These are phyloP conservation scores for Talaromyces sp. DNA, from an alignment of 2,329 filamentous ascomycete genomes.

Conservation along the genomic window DNA sequence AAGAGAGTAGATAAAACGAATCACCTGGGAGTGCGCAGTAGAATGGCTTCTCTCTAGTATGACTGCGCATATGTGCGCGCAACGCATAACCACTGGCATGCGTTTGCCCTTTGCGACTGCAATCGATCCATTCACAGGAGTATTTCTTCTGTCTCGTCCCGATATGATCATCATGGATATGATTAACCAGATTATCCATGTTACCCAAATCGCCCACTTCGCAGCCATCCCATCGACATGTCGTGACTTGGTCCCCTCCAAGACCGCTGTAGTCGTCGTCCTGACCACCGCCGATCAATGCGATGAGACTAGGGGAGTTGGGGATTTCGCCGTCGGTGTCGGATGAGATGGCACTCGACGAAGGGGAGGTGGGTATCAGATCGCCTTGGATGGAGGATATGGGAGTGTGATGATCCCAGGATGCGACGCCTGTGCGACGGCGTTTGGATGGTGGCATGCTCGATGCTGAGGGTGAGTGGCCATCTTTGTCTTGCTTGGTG, in stretches of 20 bases:
- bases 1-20: background rate
- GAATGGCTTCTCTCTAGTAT: slow-evolving; percentile 97
- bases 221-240: slow-evolving; percentile 76
- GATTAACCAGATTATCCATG: slow-evolving; percentile 77
- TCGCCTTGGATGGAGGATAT: slow-evolving; percentile 43
- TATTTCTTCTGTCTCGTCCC: slow-evolving; percentile 93
- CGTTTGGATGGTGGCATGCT: slow-evolving; percentile 49
- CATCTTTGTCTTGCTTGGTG: slow-evolving; percentile 51
- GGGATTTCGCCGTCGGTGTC: slow-evolving; percentile 86
- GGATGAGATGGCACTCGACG: slow-evolving; percentile 71
- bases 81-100: slow-evolving; percentile 95
- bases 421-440: slow-evolving; percentile 43
- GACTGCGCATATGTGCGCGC: slow-evolving; percentile 95
- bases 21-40: slow-evolving; percentile 91
- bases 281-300: slow-evolving; percentile 39
- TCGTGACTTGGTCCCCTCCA: slow-evolving; percentile 68
- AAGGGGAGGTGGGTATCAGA: slow-evolving; percentile 43
- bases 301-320: slow-evolving; percentile 59
- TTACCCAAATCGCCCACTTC: slow-evolving; percentile 67
- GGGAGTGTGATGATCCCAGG: slow-evolving; percentile 51
- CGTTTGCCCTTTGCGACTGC: slow-evolving; percentile 78
- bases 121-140: slow-evolving; percentile 96
- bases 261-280: slow-evolving; percentile 67
- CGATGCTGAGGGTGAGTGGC: slow-evolving; percentile 40
- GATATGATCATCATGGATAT: slow-evolving; percentile 91